Evolutionary conservation across 495 filamentous ascomycete genomes (phyloP).

Genomic region (Penicillium cosmopolitanum): DNA sequence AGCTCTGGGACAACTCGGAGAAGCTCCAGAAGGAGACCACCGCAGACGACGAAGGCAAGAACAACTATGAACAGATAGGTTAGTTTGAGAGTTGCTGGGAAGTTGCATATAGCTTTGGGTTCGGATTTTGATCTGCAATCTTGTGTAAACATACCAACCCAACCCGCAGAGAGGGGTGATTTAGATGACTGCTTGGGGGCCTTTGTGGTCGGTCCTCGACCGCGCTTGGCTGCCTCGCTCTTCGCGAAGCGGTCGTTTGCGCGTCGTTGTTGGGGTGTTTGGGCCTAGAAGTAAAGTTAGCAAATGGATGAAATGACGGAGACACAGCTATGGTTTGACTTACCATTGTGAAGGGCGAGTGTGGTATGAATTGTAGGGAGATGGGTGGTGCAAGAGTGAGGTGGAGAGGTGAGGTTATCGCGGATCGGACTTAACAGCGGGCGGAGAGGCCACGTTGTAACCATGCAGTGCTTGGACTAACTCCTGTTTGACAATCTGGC

Average conservation of each 20-base stretch:
- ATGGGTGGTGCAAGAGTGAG: not conserved
- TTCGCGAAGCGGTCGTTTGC: conserved; percentile 85
- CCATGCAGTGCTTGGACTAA: not conserved
- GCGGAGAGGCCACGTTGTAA: conserved; percentile 7
- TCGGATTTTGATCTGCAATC: not conserved
- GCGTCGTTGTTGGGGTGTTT: conserved; percentile 91
- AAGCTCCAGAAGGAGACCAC: conserved; percentile 30
- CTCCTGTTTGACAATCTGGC: not conserved
- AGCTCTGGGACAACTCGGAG: conserved; percentile 69
- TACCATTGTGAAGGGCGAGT: not conserved
- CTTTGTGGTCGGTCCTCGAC: conserved; percentile 77
- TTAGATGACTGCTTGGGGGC: conserved; percentile 65
- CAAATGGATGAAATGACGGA: no score
- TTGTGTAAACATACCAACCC: conserved; percentile 70
- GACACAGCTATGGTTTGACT: not conserved
- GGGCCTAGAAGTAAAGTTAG: conserved; percentile 60
- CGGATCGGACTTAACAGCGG: not conserved
- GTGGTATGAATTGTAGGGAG: not conserved
- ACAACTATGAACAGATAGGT: conserved; percentile 15
- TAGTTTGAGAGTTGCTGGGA: no score
- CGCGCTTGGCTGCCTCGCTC: conserved; percentile 76
- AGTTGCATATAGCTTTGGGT: not conserved
- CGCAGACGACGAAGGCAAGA: conserved; percentile 29
- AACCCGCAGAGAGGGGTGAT: conserved; percentile 76
- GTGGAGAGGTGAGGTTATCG: not conserved